phyloP scores from a whole-genome alignment of 345 rosid genomes.

The Punica granatum region DNA sequence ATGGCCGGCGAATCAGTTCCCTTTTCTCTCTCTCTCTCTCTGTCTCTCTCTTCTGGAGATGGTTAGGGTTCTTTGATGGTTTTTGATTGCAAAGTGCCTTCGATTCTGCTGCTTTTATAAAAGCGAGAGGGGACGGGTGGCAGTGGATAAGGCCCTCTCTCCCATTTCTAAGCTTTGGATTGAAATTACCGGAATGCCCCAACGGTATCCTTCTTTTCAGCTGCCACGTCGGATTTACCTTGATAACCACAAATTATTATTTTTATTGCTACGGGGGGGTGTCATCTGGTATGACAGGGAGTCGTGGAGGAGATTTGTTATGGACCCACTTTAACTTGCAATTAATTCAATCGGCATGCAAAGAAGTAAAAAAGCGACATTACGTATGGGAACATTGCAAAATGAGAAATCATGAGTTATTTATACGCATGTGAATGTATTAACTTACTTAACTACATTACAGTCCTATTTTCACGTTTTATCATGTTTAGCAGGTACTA shows the following conservation, averaged over 20 bases:
- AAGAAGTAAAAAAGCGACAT: no score
- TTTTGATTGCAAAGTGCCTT: not conserved
- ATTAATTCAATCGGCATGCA: no score
- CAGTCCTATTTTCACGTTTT: no score
- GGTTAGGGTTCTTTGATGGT: not conserved
- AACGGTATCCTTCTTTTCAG: not conserved
- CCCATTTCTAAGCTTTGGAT: not conserved
- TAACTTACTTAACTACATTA: no score
- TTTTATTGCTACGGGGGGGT: not conserved
- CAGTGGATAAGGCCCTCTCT: constrained; percentile 6
- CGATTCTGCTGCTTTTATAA: not conserved
- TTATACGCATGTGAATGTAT: no score
- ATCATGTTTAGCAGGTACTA: no score
- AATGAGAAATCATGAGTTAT: no score
- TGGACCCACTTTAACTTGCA: not conserved
- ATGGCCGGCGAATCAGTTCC: not conserved
- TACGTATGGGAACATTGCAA: no score
- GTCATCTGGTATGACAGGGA: not conserved
- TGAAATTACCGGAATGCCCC: constrained; percentile 2
- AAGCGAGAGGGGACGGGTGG: constrained; percentile 1
- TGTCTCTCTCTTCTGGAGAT: not conserved
- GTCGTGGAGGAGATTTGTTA: not conserved
- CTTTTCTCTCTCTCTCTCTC: not conserved
- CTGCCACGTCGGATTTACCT: not conserved
- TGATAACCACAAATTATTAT: not conserved